Base-by-base conservation (phyloP, 805 yeast genomes). In the Yamadazyma kitorensis region DNA sequence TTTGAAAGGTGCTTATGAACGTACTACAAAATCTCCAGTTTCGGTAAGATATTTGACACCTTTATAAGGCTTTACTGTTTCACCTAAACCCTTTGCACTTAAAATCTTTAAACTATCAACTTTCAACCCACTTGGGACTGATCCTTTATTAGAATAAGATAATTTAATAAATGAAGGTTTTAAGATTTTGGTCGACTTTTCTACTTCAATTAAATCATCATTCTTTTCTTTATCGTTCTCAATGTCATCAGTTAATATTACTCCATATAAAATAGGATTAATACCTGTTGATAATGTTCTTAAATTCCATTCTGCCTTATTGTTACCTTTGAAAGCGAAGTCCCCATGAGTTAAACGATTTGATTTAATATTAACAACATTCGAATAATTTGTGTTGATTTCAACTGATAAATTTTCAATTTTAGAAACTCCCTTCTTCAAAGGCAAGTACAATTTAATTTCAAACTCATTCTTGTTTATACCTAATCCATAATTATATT, bases 1-100 rank as follows among this genome's bases (percentile, higher is more conserved):
- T n/a, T n/a, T n/a, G n/a, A n/a, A n/a, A n/a, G n/a, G n/a, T n/a
- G n/a, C n/a, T n/a, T 35, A 51, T 10, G 53, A 44, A 23, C 80
- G 57, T 14, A 79, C 63, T 3, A 77, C 60, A 47, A 66, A 75
- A 35, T 81, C 80, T 1, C 82, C 84, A 0, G 84, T 70, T 35
- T 61, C 60, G 5, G 95, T 79, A 8, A 74, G 62, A 52, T 89
- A 89, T 52, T 88, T 84, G 14, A 89, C 96, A 1, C 98, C 98
- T 55, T 88, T 89, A 65, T 78, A 89, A 0, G 96, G 95, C 49
- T 80, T 82, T 8, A 77, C 81, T 4, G 66, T 64, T 3, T 76
- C 78, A 5, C 74, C 74, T 36, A 78, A 47, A 0, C 91, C 88
- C 43, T 64, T 65, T n/a, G 71, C 65, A 41, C 76, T 68, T 6